phyloP scores from a whole-genome alignment of 306 rosid species.

The Quercus rubra region DNA sequence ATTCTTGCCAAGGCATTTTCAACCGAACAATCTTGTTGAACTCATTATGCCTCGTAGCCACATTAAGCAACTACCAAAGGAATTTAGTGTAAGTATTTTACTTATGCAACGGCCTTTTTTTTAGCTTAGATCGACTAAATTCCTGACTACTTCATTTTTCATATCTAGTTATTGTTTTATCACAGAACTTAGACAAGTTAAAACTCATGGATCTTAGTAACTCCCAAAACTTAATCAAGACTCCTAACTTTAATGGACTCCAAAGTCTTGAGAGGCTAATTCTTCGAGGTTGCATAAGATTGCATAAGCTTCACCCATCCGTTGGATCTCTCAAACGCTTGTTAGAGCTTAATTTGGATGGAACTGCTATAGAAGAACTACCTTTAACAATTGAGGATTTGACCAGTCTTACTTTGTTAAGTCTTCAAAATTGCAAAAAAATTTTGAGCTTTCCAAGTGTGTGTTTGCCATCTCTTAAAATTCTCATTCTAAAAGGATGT shows the following conservation, averaged over 20 bases:
- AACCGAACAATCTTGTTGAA: constrained; percentile 13
- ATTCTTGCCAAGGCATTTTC: constrained; percentile 9
- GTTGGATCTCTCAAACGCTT: neutral
- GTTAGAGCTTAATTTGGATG: neutral
- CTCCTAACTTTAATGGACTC: constrained; percentile 4
- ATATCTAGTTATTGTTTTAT: neutral
- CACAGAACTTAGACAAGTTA: constrained; percentile 9
- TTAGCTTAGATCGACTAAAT: no score
- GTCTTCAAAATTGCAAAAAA: constrained; percentile 10
- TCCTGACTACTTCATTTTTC: neutral
- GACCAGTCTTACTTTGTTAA: neutral
- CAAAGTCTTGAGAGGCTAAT: constrained; percentile 20
- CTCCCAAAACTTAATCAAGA: constrained; percentile 9
- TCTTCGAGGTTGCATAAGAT: constrained; percentile 16
- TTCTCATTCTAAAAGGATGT: constrained; percentile 9
- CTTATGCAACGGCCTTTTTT: neutral
- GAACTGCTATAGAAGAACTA: neutral
- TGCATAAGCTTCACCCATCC: constrained; percentile 17
- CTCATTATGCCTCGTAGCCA: neutral
- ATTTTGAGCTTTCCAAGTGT: neutral
- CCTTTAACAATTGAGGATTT: neutral
- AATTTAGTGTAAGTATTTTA: constrained; percentile 1
- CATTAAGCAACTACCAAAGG: constrained; percentile 1
- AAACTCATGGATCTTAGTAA: constrained; percentile 23
- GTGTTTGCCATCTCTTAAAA: constrained; percentile 9